These are phyloP conservation scores for Perilla frutescens DNA, from an alignment of 257 asterid species.

Conservation along the genomic window DNA sequence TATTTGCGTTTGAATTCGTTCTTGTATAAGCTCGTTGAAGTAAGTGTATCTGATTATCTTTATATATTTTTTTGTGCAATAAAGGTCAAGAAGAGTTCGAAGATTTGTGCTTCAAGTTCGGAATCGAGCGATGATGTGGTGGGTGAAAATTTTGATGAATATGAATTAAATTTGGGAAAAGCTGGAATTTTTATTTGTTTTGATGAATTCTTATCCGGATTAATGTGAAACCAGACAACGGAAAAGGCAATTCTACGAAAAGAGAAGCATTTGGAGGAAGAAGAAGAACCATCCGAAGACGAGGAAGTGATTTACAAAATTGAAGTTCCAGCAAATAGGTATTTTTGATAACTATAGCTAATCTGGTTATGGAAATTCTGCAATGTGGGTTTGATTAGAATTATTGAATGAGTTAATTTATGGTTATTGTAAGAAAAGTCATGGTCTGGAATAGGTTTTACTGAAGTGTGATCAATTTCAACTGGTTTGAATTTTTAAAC, in stretches of 20 bases:
- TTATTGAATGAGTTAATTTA: background rate
- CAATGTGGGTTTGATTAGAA: background rate
- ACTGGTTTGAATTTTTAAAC: slow-evolving; percentile 12
- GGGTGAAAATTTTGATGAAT: slow-evolving; percentile 19
- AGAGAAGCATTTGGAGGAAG: slow-evolving; percentile 89
- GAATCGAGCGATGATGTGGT: slow-evolving; percentile 93
- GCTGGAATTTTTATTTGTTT: background rate
- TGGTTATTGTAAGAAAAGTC: background rate
- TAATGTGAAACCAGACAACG: slow-evolving; percentile 64
- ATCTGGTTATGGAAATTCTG: slow-evolving; percentile 15
- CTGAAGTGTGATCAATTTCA: background rate
- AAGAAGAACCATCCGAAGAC: slow-evolving; percentile 67
- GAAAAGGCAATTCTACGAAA: slow-evolving; percentile 90
- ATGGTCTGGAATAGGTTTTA: background rate
- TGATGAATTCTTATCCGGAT: slow-evolving; percentile 9
- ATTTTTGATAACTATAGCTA: slow-evolving; percentile 9
- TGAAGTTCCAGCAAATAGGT: slow-evolving; percentile 99
- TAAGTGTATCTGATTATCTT: background rate
- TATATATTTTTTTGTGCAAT: slow-evolving; percentile 6
- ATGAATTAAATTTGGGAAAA: background rate
- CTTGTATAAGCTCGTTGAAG: background rate
- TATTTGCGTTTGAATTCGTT: background rate
- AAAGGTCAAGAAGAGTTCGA: slow-evolving; percentile 84
- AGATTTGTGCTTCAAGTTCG: slow-evolving; percentile 90
- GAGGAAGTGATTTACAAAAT: slow-evolving; percentile 91